Evolutionary conservation across 225 moss, liverwort and hornwort genomes (phyloP), one percentile per base, ranked within the genome.

Genomic region (Climacium dendroides): DNA sequence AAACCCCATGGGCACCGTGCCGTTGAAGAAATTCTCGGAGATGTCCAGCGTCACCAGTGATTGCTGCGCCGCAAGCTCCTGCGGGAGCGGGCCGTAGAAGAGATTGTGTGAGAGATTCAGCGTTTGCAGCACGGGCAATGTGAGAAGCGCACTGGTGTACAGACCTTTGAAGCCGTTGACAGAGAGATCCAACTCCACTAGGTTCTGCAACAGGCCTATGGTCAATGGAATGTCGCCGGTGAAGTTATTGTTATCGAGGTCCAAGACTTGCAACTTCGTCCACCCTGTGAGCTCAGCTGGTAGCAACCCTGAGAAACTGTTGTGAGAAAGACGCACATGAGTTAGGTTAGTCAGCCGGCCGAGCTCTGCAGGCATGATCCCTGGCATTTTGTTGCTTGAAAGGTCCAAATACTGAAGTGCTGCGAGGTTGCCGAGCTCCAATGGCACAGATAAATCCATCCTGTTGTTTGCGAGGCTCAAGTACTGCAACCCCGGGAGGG

Each of bases 61-160:
- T 76, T 87, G 75, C 74, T 74, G 81, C 13, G 80, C 69, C 26
- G 88, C 83, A 39, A 95, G 86, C 78, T 89, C 90, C 79, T 85
- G 76, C 60, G 87, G 93, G 25, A 89, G 70, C 18, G 92, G 92
- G 63, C 96, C 95, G 29, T 92, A 92, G 80, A 95, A 92, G 63
- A 66, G 76, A 76, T 96, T 96, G n/a, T 82, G 69, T 29, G 95
- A 94, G 48, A 95, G 93, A 76, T 97, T 94, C 66, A 95, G 76
- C 34, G 50, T 67, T 83, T 92, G 91, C 85, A 94, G 67, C 83
- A 79, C 17, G 30, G 86, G 87, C 79, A 93, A 50, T 35, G 87
- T 72, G 67, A 92, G 90, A 57, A 96, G 61, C 85, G 90, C 92
- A 28, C 52, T 37, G 32, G 87, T 70, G 48, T 90, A 87, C n/a